Evolutionary conservation across 176 grass and related monocot species (phyloP).

Genomic region (Hsuehochloa calcarea): DNA sequence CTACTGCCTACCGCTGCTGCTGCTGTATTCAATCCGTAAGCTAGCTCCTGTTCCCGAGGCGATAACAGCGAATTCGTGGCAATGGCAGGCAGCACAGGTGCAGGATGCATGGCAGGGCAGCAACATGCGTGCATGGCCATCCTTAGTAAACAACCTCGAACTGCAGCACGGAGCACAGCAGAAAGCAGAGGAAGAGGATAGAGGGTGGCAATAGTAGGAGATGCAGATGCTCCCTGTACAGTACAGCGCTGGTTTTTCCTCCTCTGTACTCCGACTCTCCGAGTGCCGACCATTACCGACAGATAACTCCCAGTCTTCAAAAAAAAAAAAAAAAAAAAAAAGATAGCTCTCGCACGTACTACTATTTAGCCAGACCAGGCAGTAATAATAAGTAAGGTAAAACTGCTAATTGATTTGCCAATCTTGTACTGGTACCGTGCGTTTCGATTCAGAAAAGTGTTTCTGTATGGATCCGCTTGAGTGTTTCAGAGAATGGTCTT

Average conservation of each 20-base stretch:
- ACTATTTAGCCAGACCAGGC: too few relatives aligned
- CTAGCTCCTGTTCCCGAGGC: background rate
- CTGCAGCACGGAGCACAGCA: background rate
- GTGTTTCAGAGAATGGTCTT: background rate
- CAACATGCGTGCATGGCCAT: background rate
- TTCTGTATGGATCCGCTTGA: background rate
- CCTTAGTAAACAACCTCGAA: background rate
- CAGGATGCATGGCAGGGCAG: background rate
- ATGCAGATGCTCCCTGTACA: background rate
- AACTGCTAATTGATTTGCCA: background rate
- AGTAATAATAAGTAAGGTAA: background rate
- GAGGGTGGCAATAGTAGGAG: background rate
- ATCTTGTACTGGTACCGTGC: background rate
- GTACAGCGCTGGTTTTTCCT: background rate
- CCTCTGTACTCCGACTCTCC: background rate
- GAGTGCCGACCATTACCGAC: background rate
- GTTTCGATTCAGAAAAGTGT: background rate
- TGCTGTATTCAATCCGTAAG: conserved; percentile 13
- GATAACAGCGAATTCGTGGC: conserved; percentile 14
- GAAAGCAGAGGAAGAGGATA: background rate
- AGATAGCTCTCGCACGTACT: too few relatives aligned
- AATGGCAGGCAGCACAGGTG: background rate
- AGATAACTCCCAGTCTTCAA: background rate
- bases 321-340: too few relatives aligned
- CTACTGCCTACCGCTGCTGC: background rate